Base-by-base conservation (phyloP, 495 filamentous ascomycete genomes). In the Neurospora pannonica region DNA sequence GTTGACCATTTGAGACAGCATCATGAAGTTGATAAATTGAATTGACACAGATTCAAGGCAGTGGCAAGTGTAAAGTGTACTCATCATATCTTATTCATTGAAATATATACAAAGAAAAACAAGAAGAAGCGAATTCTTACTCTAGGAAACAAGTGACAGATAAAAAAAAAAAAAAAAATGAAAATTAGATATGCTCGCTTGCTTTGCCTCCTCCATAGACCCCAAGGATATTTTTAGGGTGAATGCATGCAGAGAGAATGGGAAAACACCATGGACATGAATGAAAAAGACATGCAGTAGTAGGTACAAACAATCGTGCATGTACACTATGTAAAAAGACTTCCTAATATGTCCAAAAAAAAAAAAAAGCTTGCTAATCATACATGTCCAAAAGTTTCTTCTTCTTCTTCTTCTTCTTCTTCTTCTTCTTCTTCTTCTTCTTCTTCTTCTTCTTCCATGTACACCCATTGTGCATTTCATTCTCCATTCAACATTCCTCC, bases 361-460 rank as follows among this genome's bases (percentile, higher is more conserved):
- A 28, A 72, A 19, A 77, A 38, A 38, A 38, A 72, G 39, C 13
- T 40, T 40, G 73, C 24, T 10, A 71, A 73, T 54, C 21, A 54
- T 54, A 10, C 21, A 54, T 46, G 19, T 46, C 19, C 42, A n/a
- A 21, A 46, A 10, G 42, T 46, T 48, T 24, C n/a, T 48, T 48
- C 38, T 43, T 8, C 42, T 8, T 43, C 42, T n/a, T 40, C 38
- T 43, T 46, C 42, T 10, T 46, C 42, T n/a, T n/a, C n/a, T 48
- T 48, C 38, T 39, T 39, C 38, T 39, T 39, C 38, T 13, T 39
- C 38, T 38, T 38, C 38, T 60, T 28, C 21, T 28, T 28, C 19
- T 21, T 40, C 39, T 40, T 38, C 37, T 38, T 40, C 38, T 43
- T 46, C 42, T 10, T 46, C 42, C 19, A 46, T 46, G 42, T 46